Evolutionary conservation across 441 rosid species (phyloP).

Genomic region (Cnidoscolus chayamansa): DNA sequence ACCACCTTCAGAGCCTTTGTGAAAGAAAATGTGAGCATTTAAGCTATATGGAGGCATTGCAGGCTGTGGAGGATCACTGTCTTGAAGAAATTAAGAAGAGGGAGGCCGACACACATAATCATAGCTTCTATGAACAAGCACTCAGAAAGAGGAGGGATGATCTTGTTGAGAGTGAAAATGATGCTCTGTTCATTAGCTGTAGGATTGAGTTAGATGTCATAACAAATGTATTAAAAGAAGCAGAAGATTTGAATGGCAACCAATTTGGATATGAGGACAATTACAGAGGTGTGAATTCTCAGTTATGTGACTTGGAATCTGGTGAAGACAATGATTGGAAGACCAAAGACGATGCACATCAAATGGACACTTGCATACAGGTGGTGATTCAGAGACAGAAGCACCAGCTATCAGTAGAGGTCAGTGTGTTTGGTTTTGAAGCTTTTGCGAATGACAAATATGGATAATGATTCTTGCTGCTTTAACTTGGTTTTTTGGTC

Average conservation of each 20-base stretch:
- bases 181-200: constrained; percentile 39
- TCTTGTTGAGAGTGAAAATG: constrained; percentile 48
- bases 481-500: constrained; percentile 30
- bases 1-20: constrained; percentile 69
- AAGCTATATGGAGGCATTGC: constrained; percentile 80
- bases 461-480: constrained; percentile 14
- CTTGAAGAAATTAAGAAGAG: constrained; percentile 80
- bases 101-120: constrained; percentile 48
- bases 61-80: constrained; percentile 70
- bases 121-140: constrained; percentile 57
- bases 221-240: constrained; percentile 69
- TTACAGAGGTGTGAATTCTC: constrained; percentile 55
- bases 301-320: constrained; percentile 77
- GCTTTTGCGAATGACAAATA: constrained; percentile 15
- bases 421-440: constrained; percentile 31
- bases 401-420: constrained; percentile 77
- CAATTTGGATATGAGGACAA: constrained; percentile 70
- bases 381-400: constrained; percentile 77
- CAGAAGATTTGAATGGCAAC: constrained; percentile 61
- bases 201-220: constrained; percentile 72
- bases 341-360: constrained; percentile 60
- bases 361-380: constrained; percentile 70
- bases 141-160: constrained; percentile 73
- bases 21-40: constrained; percentile 78
- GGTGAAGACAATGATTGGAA: constrained; percentile 77